Base-by-base conservation (phyloP, 768 basidiomycete genomes). In the Tubosaeta brunneosetosa region DNA sequence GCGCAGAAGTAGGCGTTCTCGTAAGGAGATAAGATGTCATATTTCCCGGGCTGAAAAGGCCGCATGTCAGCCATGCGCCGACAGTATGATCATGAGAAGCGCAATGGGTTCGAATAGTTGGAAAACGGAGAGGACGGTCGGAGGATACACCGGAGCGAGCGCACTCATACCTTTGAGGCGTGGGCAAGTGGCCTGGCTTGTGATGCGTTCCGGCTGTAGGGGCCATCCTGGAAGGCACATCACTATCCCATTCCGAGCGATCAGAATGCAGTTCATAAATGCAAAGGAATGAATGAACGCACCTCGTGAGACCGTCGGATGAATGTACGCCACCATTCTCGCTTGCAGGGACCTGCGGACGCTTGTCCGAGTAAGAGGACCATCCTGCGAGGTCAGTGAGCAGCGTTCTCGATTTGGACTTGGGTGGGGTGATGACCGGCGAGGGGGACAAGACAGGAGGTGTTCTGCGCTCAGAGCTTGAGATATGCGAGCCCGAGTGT, bases 41-140 rank as follows among this genome's bases (percentile, higher is more conserved):
- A 52, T 69, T 68, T 57, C 59, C 66, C 19, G 74, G 73, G 49
- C 74, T 74, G 42, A 44, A 52, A 52, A 29, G 52, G 32, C 40
- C 47, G 46, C 40, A n/a, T 37, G 55, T 67, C 22, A 61, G 45
- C 14, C 41, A 53, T 47, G 44, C 29, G 29, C 29, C 29, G 6
- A 29, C 29, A 29, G 29, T 29, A 9, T 29, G 29, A 29, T 4
- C 29, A 29, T 29, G 9, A 29, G 29, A 29, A 29, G 9, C 29
- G 9, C 29, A 29, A 29, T 6, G 9, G 2, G 29, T 34, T 36
- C 27, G 8, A 42, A 49, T 43, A 7, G 16, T 41, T 45, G 27
- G 42, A 17, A 22, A 19, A 50, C 14, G 17, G n/a, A 29, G 29
- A 29, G 29, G 29, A 29, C 9, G 17, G 8, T 41, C 9, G 33